These are phyloP conservation scores for Phaeosphaeriaceae sp. DNA, from an alignment of 2,329 filamentous ascomycete genomes.

Conservation along the genomic window DNA sequence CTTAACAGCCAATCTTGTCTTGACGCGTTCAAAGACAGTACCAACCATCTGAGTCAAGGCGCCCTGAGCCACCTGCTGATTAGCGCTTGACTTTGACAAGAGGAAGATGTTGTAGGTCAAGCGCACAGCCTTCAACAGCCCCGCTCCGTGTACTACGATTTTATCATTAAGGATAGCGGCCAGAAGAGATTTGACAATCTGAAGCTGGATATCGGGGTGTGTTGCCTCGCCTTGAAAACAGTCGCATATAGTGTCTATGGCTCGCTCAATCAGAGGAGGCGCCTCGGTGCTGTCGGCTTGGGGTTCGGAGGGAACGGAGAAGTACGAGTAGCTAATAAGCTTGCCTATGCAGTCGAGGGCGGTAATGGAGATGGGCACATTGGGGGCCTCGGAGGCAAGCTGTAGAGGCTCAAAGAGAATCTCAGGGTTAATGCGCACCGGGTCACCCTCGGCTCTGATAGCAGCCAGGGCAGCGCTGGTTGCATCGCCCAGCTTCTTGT, in stretches of 20 bases:
- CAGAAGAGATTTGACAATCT: constrained; percentile 96
- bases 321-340: constrained; percentile 98
- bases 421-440: constrained; percentile 84
- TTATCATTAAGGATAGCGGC: constrained; percentile 98
- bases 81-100: constrained; percentile 88
- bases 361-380: constrained; percentile 83
- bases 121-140: constrained; percentile 92
- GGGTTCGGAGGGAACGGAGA: constrained; percentile 70
- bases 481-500: constrained; percentile 81
- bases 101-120: constrained; percentile 99
- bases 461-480: constrained; percentile 81
- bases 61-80: constrained; percentile 96
- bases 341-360: constrained; percentile 98
- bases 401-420: constrained; percentile 90
- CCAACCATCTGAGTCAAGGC: constrained; percentile 98
- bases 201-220: constrained; percentile 87
- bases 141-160: constrained; percentile 96
- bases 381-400: constrained; percentile 85
- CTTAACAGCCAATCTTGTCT: constrained; percentile 83
- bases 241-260: constrained; percentile 99
- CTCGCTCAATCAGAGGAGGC: constrained; percentile 88
- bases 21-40: constrained; percentile 95
- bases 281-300: constrained; percentile 45
- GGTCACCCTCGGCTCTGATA: constrained; percentile 80
- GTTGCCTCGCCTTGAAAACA: constrained; percentile 98